Percentiles rank a stretch among this genome's conserved stretches.
Evolutionary conservation across 1,284 basidiomycete species (phyloP).

Genomic region (Phenoliferia sp.): DNA sequence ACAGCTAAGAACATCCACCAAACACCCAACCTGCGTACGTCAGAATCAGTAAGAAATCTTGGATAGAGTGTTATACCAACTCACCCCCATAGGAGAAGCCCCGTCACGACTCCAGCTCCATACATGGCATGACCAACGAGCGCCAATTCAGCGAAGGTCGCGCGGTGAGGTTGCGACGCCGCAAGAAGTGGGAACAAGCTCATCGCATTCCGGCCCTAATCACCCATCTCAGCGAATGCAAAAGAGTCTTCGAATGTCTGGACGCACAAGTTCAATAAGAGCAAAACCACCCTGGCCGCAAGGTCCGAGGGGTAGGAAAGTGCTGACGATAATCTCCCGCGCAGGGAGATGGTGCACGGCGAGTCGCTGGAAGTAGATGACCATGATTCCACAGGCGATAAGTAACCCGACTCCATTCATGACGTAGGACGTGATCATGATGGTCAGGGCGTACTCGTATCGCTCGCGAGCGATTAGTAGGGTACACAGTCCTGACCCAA

Average conservation of each 20-base stretch:
- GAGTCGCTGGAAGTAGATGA: slow-evolving; percentile 36
- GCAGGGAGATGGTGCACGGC: slow-evolving; percentile 34
- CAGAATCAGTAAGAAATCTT: not conserved
- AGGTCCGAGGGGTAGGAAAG: slow-evolving; percentile 35
- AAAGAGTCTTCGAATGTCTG: not conserved
- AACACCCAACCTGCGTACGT: slow-evolving; percentile 26
- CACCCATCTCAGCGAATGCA: not conserved
- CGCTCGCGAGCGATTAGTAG: slow-evolving; percentile 25
- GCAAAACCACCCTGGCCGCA: slow-evolving; percentile 36
- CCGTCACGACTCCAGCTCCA: slow-evolving; percentile 31
- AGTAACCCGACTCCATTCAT: slow-evolving; percentile 31
- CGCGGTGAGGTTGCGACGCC: slow-evolving; percentile 9
- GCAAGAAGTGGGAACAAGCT: slow-evolving; percentile 30
- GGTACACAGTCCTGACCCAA: slow-evolving; percentile 29
- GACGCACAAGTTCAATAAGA: slow-evolving; percentile 31
- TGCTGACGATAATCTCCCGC: slow-evolving; percentile 34
- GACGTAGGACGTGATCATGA: slow-evolving; percentile 33
- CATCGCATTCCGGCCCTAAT: slow-evolving; percentile 25
- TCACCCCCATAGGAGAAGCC: slow-evolving; percentile 35
- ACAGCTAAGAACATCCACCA: slow-evolving; percentile 36
- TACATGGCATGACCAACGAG: slow-evolving; percentile 24
- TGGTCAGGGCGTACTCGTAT: slow-evolving; percentile 28
- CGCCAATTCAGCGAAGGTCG: slow-evolving; percentile 11
- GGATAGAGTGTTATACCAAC: not conserved
- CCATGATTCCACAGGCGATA: slow-evolving; percentile 30